Evolutionary conservation across 495 filamentous ascomycete genomes (phyloP).

Genomic region (Trichoderma asperelloides): DNA sequence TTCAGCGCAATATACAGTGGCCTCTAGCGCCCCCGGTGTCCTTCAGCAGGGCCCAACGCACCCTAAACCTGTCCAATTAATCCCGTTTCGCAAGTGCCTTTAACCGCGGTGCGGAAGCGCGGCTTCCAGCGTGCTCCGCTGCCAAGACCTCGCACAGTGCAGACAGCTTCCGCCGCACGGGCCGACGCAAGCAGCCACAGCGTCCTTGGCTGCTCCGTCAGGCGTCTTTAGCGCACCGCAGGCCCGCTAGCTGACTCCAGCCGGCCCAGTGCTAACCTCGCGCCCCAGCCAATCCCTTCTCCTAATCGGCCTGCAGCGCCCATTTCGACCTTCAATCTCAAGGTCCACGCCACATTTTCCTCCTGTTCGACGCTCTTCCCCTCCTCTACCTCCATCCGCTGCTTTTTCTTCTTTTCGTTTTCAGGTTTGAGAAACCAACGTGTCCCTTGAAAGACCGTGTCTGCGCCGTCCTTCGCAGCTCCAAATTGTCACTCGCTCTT

Average conservation of each 20-base stretch:
- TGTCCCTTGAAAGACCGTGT: neutral
- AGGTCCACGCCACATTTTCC: neutral
- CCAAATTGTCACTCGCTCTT: conserved; percentile 2
- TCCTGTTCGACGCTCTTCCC: neutral
- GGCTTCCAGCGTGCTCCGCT: neutral
- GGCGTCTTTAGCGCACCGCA: neutral
- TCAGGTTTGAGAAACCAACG: neutral
- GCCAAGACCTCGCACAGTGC: neutral
- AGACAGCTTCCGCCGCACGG: neutral
- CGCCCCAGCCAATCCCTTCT: neutral
- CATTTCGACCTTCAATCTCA: neutral
- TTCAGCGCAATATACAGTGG: too few relatives aligned
- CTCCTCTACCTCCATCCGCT: neutral
- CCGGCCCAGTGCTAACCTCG: neutral
- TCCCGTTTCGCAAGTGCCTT: too few relatives aligned
- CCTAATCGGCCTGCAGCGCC: neutral
- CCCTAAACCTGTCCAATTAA: too few relatives aligned
- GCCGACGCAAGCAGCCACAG: neutral
- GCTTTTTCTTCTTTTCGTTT: neutral
- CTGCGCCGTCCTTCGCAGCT: neutral
- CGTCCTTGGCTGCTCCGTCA: neutral
- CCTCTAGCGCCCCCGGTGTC: too few relatives aligned
- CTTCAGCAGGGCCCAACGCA: too few relatives aligned
- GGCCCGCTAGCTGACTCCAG: neutral
- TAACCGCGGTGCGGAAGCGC: too few relatives aligned